phyloP scores from a whole-genome alignment of 2,329 filamentous ascomycete genomes.

The Trichoderma harzianum region DNA sequence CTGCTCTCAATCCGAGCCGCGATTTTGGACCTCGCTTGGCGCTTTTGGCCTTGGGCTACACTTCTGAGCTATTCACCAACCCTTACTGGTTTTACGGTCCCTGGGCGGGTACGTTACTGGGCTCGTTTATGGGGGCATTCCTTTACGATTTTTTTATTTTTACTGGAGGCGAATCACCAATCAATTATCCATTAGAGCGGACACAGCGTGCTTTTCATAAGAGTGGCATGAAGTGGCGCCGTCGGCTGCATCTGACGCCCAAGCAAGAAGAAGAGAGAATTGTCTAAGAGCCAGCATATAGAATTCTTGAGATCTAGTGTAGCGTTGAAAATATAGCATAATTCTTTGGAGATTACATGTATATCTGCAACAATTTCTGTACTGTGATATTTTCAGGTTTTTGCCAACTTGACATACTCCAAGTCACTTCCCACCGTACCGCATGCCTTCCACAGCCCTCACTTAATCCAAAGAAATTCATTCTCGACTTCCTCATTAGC shows the following conservation, averaged over 20 bases:
- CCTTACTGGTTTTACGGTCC: background rate
- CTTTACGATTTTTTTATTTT: conserved; percentile 8
- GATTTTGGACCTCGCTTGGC: background rate
- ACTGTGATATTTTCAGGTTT: background rate
- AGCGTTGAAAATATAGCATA: background rate
- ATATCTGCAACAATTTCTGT: background rate
- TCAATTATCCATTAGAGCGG: conserved; percentile 6
- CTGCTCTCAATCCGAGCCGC: background rate
- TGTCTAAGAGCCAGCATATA: background rate
- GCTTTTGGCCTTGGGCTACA: background rate
- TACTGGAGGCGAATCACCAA: background rate
- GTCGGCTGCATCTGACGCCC: background rate
- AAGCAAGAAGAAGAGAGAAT: background rate
- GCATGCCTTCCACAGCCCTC: background rate
- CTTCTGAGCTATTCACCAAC: background rate
- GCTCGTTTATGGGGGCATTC: background rate
- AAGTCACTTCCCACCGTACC: background rate
- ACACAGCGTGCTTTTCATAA: background rate
- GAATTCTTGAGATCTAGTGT: background rate
- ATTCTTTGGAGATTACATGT: background rate
- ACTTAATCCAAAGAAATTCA: fast-evolving
- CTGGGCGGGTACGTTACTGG: background rate
- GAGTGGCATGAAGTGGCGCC: conserved; percentile 1
- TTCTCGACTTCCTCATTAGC: background rate
- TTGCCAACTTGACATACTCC: background rate